phyloP scores from a whole-genome alignment of 2,329 filamentous ascomycete genomes.

The Pseudogymnoascus sp. region DNA sequence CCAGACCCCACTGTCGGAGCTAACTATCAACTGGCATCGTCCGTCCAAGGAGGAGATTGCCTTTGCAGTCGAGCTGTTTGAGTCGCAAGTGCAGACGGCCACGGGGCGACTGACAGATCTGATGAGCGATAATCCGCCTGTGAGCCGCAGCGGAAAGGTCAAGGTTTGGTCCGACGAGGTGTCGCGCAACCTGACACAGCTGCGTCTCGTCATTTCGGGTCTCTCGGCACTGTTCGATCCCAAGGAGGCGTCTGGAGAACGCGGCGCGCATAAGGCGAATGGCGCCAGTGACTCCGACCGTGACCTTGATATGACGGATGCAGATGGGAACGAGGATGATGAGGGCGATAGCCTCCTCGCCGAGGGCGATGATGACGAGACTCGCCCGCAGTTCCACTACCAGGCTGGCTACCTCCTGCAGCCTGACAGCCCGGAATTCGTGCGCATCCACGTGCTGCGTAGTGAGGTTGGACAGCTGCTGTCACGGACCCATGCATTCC shows the following conservation, averaged over 20 bases:
- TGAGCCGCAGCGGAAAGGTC: constrained; percentile 88
- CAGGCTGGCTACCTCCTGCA: constrained; percentile 77
- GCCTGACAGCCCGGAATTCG: constrained; percentile 56
- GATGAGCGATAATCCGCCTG: constrained; percentile 70
- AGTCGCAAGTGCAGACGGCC: constrained; percentile 71
- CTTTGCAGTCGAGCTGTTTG: constrained; percentile 84
- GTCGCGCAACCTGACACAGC: constrained; percentile 76
- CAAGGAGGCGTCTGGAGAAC: constrained; percentile 53
- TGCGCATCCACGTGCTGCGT: constrained; percentile 69
- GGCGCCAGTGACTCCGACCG: constrained; percentile 34
- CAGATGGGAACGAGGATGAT: constrained; percentile 49
- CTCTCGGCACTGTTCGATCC: constrained; percentile 86
- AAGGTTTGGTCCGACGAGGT: constrained; percentile 99
- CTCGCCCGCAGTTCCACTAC: constrained; percentile 81
- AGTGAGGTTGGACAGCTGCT: constrained; percentile 72
- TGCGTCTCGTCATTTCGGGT: constrained; percentile 83
- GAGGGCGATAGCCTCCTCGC: constrained; percentile 46
- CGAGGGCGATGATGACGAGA: constrained; percentile 68
- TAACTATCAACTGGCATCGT: constrained; percentile 87
- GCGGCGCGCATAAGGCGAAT: constrained; percentile 30
- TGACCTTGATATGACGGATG: constrained; percentile 41
- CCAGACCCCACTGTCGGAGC: constrained; percentile 60
- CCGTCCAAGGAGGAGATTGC: constrained; percentile 71
- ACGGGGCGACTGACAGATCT: constrained; percentile 66
- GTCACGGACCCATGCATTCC: constrained; percentile 75